phyloP scores from a whole-genome alignment of 140 eudicot genomes.

The Stevia rebaudiana region DNA sequence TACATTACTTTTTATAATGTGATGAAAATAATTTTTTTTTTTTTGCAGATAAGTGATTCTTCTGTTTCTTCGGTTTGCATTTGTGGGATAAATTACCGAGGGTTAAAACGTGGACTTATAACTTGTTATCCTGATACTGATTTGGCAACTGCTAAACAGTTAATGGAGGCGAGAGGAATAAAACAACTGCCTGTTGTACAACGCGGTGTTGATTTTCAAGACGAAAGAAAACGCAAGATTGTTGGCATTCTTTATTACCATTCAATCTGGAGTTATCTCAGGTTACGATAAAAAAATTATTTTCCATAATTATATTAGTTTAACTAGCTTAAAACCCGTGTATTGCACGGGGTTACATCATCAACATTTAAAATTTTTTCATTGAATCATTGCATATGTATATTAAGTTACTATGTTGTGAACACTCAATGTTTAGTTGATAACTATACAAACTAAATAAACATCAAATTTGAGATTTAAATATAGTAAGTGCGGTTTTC shows the following conservation, averaged over 20 bases:
- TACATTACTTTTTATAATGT: background rate
- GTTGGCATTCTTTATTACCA: slow-evolving; percentile 66
- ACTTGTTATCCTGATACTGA: slow-evolving; percentile 95
- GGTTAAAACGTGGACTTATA: slow-evolving; percentile 76
- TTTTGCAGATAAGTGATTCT: slow-evolving; percentile 53
- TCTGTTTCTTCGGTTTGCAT: slow-evolving; percentile 69
- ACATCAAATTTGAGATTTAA: no score
- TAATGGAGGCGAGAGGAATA: slow-evolving; percentile 92
- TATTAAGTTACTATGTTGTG: no score
- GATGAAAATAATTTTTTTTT: background rate
- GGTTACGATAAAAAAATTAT: slow-evolving; percentile 32
- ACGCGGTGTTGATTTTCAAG: slow-evolving; percentile 48
- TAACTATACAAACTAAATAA: no score
- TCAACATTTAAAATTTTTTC: no score
- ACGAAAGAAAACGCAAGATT: slow-evolving; percentile 56
- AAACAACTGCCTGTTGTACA: slow-evolving; percentile 86
- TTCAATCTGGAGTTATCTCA: slow-evolving; percentile 64
- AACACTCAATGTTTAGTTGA: no score
- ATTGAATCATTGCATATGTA: no score
- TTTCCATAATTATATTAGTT: no score
- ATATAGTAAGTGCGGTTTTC: no score
- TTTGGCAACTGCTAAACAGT: slow-evolving; percentile 72
- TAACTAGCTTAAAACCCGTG: no score
- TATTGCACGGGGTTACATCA: no score
- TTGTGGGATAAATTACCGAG: slow-evolving; percentile 82